Evolutionary conservation across 1,139 yeast genomes (phyloP), one percentile per base, ranked within the genome.

Genomic region (Pichia cactophila): DNA sequence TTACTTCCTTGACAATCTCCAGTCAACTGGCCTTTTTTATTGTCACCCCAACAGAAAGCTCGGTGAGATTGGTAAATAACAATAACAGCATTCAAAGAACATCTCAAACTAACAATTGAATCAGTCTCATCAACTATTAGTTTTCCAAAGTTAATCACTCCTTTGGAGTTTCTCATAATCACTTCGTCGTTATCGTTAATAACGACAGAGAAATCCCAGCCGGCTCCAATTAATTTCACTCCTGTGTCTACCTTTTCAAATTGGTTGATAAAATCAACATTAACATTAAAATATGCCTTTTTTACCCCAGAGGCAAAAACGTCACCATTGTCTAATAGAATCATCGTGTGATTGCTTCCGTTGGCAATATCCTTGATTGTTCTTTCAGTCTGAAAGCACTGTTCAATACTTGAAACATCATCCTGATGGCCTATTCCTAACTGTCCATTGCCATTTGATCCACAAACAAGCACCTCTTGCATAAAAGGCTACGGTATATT

Each of bases 291-390:
- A 10, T 26, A 23, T 3, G 26, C 42, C 12, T 16, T 26, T 33
- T 53, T 51, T 10, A 47, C 35, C 3, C 97, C 97, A 49, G 78
- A 61, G 0, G 78, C 77, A 55, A 67, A 81, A 0, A 81, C 64
- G 0, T 66, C 62, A 0, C 92, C 92, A 47, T 73, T 66, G 2
- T 65, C 69, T 14, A 79, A 62, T 8, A 87, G 64, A 2, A 88
- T 56, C 37, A 87, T 58, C 0, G 96, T 83, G 63, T 92, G 97
- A 60, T 89, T 90, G 0, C 97, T 97, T 4, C 97, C 97, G 61
- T 89, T 80, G 1, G 72, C 74, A 36, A 81, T 71, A 62, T 68
- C 72, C 41, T 58, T 52, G 0, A 81, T 74, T 39, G 53, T 57
- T 5, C 28, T 14, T 20, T 41, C 14, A 23, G 45, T 26, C 23